Evolutionary conservation across 306 rosid genomes (phyloP).

Genomic region (Trifolium subterraneum): DNA sequence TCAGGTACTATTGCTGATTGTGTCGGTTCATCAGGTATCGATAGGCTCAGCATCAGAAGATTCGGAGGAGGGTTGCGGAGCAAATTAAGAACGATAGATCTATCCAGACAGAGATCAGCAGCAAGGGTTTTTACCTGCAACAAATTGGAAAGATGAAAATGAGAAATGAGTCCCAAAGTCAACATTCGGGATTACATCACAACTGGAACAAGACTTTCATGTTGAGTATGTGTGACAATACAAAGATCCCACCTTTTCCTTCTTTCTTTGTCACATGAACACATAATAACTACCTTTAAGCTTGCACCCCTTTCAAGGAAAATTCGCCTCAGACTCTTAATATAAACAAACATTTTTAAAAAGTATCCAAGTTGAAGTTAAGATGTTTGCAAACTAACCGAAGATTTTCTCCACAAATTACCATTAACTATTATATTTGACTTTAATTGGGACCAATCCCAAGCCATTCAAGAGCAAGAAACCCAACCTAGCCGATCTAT

Average conservation of each 20-base stretch:
- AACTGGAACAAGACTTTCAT: conserved; percentile 23
- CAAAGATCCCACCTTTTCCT: neutral
- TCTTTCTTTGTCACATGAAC: conserved; percentile 4
- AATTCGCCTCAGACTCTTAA: neutral
- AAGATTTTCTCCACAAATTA: conserved; percentile 6
- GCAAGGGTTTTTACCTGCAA: conserved; percentile 87
- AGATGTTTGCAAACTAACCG: conserved; percentile 13
- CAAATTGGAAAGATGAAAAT: conserved; percentile 26
- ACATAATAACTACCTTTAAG: conserved; percentile 23
- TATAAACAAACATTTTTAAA: neutral
- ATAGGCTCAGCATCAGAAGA: conserved; percentile 80
- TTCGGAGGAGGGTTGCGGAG: conserved; percentile 90
- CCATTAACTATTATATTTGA: neutral
- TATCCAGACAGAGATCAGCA: conserved; percentile 90
- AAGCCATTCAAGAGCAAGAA: too few species aligned
- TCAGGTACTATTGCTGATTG: conserved; percentile 44
- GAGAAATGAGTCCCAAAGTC: conserved; percentile 34
- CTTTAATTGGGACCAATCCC: neutral
- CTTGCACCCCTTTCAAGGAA: conserved; percentile 27
- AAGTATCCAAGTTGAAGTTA: neutral
- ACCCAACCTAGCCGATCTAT: conserved; percentile 7
- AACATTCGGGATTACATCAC: neutral
- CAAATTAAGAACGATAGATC: conserved; percentile 78
- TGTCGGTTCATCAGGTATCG: conserved; percentile 67
- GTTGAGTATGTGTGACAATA: conserved; percentile 14